Percentiles rank a stretch among this genome's conserved stretches.
Conservation (phyloP, 129 eudicot species). For the Cynara cardunculus region DNA sequence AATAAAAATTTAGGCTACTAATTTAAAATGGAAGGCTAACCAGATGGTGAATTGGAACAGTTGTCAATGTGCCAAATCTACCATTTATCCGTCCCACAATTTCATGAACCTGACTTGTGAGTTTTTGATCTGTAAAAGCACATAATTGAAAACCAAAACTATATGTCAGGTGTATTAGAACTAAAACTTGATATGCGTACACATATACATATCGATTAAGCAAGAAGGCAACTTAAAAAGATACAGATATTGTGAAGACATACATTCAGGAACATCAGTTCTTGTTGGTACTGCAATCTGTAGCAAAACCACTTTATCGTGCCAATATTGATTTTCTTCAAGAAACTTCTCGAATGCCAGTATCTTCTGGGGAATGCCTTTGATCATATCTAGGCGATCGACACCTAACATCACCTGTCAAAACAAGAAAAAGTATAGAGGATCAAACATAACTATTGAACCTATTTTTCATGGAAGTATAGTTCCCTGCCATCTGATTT, state of each 20-base stretch:
- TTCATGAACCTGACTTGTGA: slow-evolving; percentile 97
- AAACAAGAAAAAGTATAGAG: background rate
- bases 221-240: slow-evolving; percentile 6
- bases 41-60: slow-evolving; percentile 96
- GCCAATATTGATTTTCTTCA: slow-evolving; percentile 87
- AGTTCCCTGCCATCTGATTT: no score
- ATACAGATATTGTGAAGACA: slow-evolving; percentile 24
- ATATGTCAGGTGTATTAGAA: slow-evolving; percentile 8
- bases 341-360: slow-evolving; percentile 92
- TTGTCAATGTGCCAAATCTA: slow-evolving; percentile 77
- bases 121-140: slow-evolving; percentile 76
- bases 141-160: slow-evolving; percentile 4
- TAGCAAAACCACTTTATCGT: slow-evolving; percentile 82
- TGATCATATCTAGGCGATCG: slow-evolving; percentile 93
- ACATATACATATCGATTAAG: background rate
- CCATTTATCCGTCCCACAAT: slow-evolving; percentile 95
- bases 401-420: slow-evolving; percentile 92
- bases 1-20: background rate
- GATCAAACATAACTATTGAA: background rate
- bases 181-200: background rate
- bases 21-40: slow-evolving; percentile 37
- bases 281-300: slow-evolving; percentile 99
- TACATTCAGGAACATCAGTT: slow-evolving; percentile 96
- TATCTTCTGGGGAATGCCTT: slow-evolving; percentile 95
- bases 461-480: background rate